Base-by-base conservation (phyloP, 805 yeast genomes). In the Lipomyces kockii region DNA sequence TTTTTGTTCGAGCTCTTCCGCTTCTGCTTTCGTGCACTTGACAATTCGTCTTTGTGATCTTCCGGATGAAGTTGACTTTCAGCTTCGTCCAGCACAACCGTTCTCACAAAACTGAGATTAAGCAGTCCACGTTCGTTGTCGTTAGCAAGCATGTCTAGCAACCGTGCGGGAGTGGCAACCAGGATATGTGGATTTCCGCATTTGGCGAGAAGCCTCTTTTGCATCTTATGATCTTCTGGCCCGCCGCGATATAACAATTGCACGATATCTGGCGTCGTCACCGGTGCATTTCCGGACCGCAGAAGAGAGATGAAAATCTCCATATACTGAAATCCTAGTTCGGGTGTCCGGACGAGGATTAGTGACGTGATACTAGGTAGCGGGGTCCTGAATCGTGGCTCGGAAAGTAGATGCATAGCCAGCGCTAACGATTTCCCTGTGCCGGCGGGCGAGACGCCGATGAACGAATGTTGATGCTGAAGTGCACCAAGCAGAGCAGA, bases 131-230 rank as follows among this genome's bases (percentile, higher is more conserved):
- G 55, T 9, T 59, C 63, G 14, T 46, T 37, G 3, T 67, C 64
- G n/a, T 58, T 27, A 20, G 67, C 65, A n/a, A 71, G 63, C 39
- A 73, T 62, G 32, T 85, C 89, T 49, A 84, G 76, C 57, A 85
- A 70, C 58, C 88, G 74, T 7, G 84, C 83, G 0, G 89, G 89
- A 0, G 88, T 85, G 2, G 85, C 86, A n/a, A 85, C 79, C 34
- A 85, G 71, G n/a, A 85, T 81, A 20, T 82, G 84, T 1, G 85
- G 82, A 12, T 57, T 57, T 5, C 73, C 76, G 54, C 67, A 32
- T 8, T 62, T 29, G 14, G 53, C 37, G 46, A 78, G 67, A 2
- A 56, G 61, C 3, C 64, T 55, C 20, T 71, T 68, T 64, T 79
- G 81, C 25, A 46, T 53, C 32, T 65, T 72, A 37, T 74, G 75